Evolutionary conservation across 2,329 filamentous ascomycete genomes (phyloP), one percentile per base, ranked within the genome.

Genomic region (Phaeosphaeriaceae sp.): DNA sequence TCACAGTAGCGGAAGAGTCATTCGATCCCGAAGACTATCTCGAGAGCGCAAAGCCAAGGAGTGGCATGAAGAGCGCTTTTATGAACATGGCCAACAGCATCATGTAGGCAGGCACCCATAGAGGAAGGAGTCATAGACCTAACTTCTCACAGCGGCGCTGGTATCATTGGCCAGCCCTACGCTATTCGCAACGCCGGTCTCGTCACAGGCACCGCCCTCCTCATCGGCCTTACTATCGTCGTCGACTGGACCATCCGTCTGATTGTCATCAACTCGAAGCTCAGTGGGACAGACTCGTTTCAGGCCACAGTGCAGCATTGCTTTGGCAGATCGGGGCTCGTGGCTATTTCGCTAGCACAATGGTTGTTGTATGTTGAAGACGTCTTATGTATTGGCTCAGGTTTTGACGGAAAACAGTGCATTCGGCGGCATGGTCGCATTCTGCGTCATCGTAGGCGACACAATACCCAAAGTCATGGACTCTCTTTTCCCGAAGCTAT

Each of bases 41-140:
- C 56, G 86, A 88, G 66, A 83, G 78, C 63, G 84, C 86, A 21
- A 85, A 94, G 56, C 93, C 94, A 49, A 94, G 94, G 80, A 97
- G 92, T 58, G 91, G 91, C 5, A 85, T 98, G 80, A 85, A 86
- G 62, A 92, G 91, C 75, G 94, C 95, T 2, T 98, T 99, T 69
- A 97, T 98, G 93, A 99, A 99, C 80, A 99, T 99, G 95, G 94
- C 95, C 63, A 99, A 99, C 82, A 96, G 92, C 70, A 99, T 99
- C 77, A 97, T 99, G 79, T 81, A 66, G 66, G 79, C 23, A 3
- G 19, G 0, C 4, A 19, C 22, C 15, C 10, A 15, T 1, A n/a
- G 0, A 15, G 15, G 10, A 11, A n/a, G 0, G 4, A 35, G 13
- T 9, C 8, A 5, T 24, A 24, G 32, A 9, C 59, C 72, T 73